These are phyloP conservation scores for Malassezia restricta DNA, from an alignment of 1,284 basidiomycete genomes.

Conservation along the genomic window DNA sequence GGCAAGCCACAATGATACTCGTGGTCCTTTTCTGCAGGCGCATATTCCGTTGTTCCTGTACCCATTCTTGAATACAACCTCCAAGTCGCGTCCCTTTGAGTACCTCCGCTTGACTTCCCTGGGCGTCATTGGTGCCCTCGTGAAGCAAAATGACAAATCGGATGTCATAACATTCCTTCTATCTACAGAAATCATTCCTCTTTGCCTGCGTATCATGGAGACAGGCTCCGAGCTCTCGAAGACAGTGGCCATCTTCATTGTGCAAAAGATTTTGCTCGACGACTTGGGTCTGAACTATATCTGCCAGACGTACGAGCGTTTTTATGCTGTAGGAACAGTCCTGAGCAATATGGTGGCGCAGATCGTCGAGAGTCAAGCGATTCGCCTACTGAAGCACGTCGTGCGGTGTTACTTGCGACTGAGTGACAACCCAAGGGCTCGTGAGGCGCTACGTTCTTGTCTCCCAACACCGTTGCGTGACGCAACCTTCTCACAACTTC, in stretches of 20 bases:
- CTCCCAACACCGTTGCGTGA: conserved; percentile 92
- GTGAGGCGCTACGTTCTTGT: conserved; percentile 89
- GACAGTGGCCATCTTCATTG: conserved; percentile 99
- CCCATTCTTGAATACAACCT: conserved; percentile 97
- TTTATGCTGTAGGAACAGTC: conserved; percentile 97
- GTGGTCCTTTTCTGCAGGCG: conserved; percentile 50
- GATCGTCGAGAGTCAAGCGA: conserved; percentile 75
- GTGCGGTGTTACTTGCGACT: conserved; percentile 91
- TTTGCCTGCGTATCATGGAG: conserved; percentile 99
- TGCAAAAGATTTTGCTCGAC: conserved; percentile 96
- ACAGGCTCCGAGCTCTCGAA: conserved; percentile 98
- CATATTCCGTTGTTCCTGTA: conserved; percentile 98
- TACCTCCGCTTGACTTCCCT: conserved; percentile 93
- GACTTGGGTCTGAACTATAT: conserved; percentile 97
- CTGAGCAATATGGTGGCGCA: conserved; percentile 94
- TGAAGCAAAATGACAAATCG: conserved; percentile 91
- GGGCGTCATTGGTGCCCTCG: conserved; percentile 94
- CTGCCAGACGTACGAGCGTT: conserved; percentile 97
- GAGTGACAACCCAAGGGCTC: conserved; percentile 90
- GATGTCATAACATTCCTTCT: conserved; percentile 98
- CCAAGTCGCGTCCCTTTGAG: conserved; percentile 96
- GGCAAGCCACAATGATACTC: conserved; percentile 48
- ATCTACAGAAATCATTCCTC: conserved; percentile 97
- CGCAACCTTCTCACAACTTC: conserved; percentile 75
- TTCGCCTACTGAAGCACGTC: conserved; percentile 90